Evolutionary conservation across 1,139 yeast genomes (phyloP), one percentile per base, ranked within the genome.

Genomic region (Martiniozyma asiatica): DNA sequence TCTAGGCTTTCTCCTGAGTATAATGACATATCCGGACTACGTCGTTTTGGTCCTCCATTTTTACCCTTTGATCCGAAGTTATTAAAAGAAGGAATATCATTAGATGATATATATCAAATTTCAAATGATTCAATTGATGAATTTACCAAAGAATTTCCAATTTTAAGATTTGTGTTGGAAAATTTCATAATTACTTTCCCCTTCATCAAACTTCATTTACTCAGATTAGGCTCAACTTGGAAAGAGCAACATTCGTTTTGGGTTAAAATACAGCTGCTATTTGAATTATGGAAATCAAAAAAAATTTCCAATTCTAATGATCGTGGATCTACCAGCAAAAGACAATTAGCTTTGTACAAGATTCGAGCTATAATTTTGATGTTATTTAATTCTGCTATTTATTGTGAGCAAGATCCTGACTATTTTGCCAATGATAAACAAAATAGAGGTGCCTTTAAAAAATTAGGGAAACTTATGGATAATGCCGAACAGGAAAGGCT

Each of bases 181-280:
- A 60, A 68, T 30, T 78, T 74, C 38, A 53, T 85, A 7, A 58
- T 64, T 27, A 68, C 76, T 2, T 79, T 87, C 45, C 97, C 97
- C 1, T 76, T 87, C 44, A 57, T 87, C 15, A 59, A 75, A 3
- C 36, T 42, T 22, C 61, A 59, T 39, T 37, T 52, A 30, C 36
- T 39, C 17, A 40, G 39, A 20, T 27, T 40, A n/a, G 43, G 42
- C 5, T 22, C 29, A 3, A 23, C 58, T 50, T 30, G 34, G 20
- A 28, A 27, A 4, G 38, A 39, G 36, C 39, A 58, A 6, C 53
- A 56, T 13, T 56, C 58, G 29, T 81, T 87, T 47, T 87, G 96
- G 96, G 71, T 70, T 27, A 76, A 77, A 22, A 76, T 84, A 1
- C 95, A 85, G 51, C 73, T 73, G 23, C 84, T 85, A 48, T 66